A percentile compares a stretch with the other conserved stretches of the same genome.
These are phyloP conservation scores for Calonectria crousiana DNA, from an alignment of 2,329 filamentous ascomycete genomes.

Conservation along the genomic window DNA sequence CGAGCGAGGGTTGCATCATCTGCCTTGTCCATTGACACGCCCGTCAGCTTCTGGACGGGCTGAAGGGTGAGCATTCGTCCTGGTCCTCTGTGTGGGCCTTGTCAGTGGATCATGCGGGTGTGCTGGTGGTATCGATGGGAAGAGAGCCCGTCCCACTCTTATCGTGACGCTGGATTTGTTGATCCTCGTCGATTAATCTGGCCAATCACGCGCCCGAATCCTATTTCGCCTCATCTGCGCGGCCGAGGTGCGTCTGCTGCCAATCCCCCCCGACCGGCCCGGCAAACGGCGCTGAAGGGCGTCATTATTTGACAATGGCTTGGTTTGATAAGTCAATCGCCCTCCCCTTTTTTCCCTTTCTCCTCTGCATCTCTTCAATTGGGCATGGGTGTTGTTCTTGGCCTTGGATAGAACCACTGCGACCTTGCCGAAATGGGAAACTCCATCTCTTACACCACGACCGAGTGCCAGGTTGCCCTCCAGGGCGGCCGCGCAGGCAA, in stretches of 20 bases:
- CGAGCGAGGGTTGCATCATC: conserved; percentile 5
- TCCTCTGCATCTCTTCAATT: not conserved
- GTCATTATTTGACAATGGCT: not conserved
- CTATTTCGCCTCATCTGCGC: not conserved
- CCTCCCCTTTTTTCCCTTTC: not conserved
- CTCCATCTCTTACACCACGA: conserved; percentile 23
- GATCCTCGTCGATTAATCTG: conserved; percentile 29
- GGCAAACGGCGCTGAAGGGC: not conserved
- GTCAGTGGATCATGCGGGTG: conserved; percentile 9
- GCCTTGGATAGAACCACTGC: not conserved
- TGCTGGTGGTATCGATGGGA: not conserved
- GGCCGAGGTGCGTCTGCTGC: not conserved
- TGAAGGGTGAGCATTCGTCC: conserved; percentile 1
- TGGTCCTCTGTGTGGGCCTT: conserved; percentile 6
- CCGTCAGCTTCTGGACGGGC: conserved; percentile 6
- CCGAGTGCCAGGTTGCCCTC: conserved; percentile 19
- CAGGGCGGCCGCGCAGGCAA: conserved; percentile 5
- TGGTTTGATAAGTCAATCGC: conserved; percentile 7
- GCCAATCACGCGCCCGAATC: conserved; percentile 9
- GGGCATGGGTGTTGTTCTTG: not conserved
- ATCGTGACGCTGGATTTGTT: not conserved
- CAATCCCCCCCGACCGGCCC: not conserved
- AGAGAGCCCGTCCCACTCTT: conserved; percentile 8
- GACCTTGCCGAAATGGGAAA: conserved; percentile 24
- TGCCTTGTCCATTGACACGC: conserved; percentile 8